A percentile compares a stretch with the other conserved stretches of the same genome.
Evolutionary conservation across 2,329 filamentous ascomycete species (phyloP).

Genomic region (Cladosporium sp.): DNA sequence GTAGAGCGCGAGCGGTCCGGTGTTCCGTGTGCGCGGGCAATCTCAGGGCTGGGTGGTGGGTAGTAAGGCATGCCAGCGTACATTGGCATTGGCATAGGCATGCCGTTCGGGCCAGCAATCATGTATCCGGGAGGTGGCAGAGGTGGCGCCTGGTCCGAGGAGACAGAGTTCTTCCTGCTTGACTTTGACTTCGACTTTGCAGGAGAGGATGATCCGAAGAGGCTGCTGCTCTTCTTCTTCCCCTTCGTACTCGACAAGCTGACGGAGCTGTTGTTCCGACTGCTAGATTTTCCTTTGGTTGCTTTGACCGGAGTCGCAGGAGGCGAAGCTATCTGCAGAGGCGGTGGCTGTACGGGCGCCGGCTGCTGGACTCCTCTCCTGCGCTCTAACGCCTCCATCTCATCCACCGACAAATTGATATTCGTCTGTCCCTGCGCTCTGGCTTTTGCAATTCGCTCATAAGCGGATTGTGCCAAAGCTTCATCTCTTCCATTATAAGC

Average conservation of each 20-base stretch:
- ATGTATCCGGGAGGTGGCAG: constrained; percentile 42
- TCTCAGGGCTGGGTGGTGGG: constrained; percentile 24
- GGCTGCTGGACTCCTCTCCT: constrained; percentile 40
- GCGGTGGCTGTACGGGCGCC: constrained; percentile 14
- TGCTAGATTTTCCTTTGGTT: constrained; percentile 24
- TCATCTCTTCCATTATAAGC: constrained; percentile 65
- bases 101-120: constrained; percentile 46
- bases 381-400: constrained; percentile 75
- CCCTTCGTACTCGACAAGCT: constrained; percentile 34
- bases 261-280: constrained; percentile 33
- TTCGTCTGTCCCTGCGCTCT: constrained; percentile 71
- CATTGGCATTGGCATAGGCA: constrained; percentile 27
- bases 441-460: constrained; percentile 75
- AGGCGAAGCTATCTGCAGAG: constrained; percentile 13
- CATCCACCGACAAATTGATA: constrained; percentile 73
- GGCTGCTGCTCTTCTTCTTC: constrained; percentile 29
- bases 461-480: constrained; percentile 68
- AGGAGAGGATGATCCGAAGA: constrained; percentile 24
- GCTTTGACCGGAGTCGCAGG: constrained; percentile 19
- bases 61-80: constrained; percentile 36
- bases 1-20: constrained; percentile 20
- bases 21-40: constrained; percentile 12
- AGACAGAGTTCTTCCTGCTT: constrained; percentile 21
- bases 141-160: constrained; percentile 21
- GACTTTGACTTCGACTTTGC: constrained; percentile 33